Evolutionary conservation across 2,329 filamentous ascomycete species (phyloP).

Genomic region (Corynespora cassiicola): DNA sequence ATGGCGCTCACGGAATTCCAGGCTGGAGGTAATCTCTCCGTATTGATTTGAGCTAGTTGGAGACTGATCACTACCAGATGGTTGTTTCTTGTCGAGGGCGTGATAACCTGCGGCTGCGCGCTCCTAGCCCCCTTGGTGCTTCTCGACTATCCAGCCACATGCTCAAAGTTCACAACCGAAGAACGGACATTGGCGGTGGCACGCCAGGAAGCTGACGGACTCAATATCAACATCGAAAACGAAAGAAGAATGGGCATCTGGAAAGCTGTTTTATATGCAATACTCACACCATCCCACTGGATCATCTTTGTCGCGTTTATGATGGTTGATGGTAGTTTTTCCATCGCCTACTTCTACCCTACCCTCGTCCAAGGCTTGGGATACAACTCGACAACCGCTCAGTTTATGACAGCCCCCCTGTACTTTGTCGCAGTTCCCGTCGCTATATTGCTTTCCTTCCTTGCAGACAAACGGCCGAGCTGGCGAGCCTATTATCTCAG

Average conservation of each 20-base stretch:
- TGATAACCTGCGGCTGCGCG: too few relatives aligned
- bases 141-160: too few relatives aligned
- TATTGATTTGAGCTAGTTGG: too few relatives aligned
- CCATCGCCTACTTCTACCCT: constrained; percentile 10
- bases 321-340: constrained; percentile 9
- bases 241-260: constrained; percentile 4
- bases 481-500: constrained; percentile 4
- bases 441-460: constrained; percentile 3
- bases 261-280: constrained; percentile 8
- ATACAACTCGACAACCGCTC: constrained; percentile 4
- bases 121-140: too few relatives aligned
- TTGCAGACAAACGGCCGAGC: constrained; percentile 4
- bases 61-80: too few relatives aligned
- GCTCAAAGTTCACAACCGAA: constrained; percentile 3
- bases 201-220: constrained; percentile 7
- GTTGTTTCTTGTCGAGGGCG: too few relatives aligned
- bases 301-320: constrained; percentile 7
- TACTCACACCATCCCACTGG: constrained; percentile 6
- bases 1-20: constrained; percentile 12
- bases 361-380: constrained; percentile 8
- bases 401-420: constrained; percentile 10
- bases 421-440: constrained; percentile 7
- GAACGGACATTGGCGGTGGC: constrained; percentile 5
- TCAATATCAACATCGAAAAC: constrained; percentile 9
- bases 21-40: constrained; percentile 21